A percentile compares a stretch with the other conserved stretches of the same genome.
These are phyloP conservation scores for Purpureocillium lavendulum DNA, from an alignment of 2,329 filamentous ascomycete genomes.

Conservation along the genomic window DNA sequence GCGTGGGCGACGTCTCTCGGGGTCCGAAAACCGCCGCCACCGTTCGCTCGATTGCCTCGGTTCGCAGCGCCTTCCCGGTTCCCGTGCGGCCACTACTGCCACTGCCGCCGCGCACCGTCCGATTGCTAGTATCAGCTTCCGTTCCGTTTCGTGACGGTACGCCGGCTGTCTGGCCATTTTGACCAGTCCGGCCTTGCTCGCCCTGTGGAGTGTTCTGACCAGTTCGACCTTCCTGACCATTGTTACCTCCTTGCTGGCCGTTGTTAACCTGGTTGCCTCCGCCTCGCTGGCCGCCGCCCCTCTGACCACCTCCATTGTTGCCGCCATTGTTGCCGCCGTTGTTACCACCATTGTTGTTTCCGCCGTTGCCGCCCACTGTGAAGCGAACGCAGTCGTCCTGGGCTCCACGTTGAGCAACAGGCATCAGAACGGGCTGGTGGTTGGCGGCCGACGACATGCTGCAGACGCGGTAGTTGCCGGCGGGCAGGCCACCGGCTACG, in stretches of 20 bases:
- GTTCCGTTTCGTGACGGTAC: no score
- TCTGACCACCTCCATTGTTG: constrained; percentile 3
- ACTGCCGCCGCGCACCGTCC: constrained; percentile 2
- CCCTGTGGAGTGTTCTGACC: constrained; percentile 6
- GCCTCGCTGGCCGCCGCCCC: constrained; percentile 6
- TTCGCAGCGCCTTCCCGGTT: constrained; percentile 13
- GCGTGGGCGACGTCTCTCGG: no score
- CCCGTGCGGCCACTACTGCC: constrained; percentile 4
- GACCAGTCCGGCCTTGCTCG: no score
- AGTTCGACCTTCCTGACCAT: neutral
- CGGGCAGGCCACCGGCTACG: constrained; percentile 48
- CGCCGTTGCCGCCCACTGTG: constrained; percentile 30
- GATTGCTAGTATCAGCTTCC: no score
- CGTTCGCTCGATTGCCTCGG: constrained; percentile 29
- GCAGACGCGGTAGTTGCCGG: constrained; percentile 57
- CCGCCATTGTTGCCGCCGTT: constrained; percentile 10
- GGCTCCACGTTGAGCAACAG: constrained; percentile 56
- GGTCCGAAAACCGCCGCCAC: neutral
- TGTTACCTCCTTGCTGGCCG: neutral
- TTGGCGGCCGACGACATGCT: constrained; percentile 55
- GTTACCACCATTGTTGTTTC: constrained; percentile 13
- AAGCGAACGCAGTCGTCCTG: constrained; percentile 59
- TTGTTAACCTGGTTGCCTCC: constrained; percentile 3
- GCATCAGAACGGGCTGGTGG: constrained; percentile 59
- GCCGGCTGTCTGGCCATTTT: no score